Base-by-base conservation (phyloP, 805 yeast species). In the Candida khao-thaluensis region DNA sequence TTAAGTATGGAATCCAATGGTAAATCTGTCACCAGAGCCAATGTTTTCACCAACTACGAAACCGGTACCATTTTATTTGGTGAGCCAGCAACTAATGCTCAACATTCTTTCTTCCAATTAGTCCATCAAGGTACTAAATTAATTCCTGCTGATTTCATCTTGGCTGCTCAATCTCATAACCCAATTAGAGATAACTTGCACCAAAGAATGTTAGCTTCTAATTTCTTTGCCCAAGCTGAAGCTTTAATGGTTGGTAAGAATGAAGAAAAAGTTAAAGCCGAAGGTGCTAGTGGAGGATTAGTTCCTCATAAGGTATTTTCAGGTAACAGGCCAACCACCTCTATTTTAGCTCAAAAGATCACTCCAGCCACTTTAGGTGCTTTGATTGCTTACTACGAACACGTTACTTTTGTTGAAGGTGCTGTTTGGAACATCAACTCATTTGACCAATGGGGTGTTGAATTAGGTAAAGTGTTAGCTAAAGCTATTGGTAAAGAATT, bases 401-500 rank as follows among this genome's bases (percentile, higher is more conserved):
- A 89, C 64, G 79, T 88, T 44, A 91, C 98, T 29, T 93, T 93
- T 71, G 90, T 90, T 43, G 99, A 93, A 74, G 99, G 99, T 72
- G 99, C 99, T 42, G 71, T 93, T 59, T 91, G 99, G 99, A 93
- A 95, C 79, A 90, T 93, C 75, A 93, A 93, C 82, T 91, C 98
- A 14, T 93, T 88, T 63, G 99, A 93, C 75, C 99, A 93, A 76
- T 93, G 98, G 96, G 99, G 99, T 70, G 99, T 93, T 58, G 99
- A 93, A 74, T 85, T 93, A 56, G 99, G 99, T 66, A 93, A 93
- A 74, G 95, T 85, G 38, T 80, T 93, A 62, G 99, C 99, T 61
- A 93, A 93, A 82, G 93, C 77, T 43, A 91, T 93, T 59, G 91
- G 95, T 56, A 77, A 77, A 56, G 97, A 93, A 72, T 81, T 93